Evolutionary conservation across 2,329 filamentous ascomycete species (phyloP).

Genomic region (Hypoxylon sp.): DNA sequence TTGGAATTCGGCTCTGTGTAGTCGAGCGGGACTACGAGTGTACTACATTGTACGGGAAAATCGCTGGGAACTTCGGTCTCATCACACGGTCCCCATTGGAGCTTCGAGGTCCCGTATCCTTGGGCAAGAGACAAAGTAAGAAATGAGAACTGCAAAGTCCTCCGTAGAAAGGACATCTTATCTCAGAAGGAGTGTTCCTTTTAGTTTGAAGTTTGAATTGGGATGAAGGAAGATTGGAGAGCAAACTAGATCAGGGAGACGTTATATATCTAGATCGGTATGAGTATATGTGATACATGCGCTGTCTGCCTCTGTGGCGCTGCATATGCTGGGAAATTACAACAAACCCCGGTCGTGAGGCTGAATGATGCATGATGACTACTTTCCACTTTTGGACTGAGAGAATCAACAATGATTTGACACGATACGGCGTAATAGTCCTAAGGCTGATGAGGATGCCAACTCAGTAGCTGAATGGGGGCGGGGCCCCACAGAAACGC

Average conservation of each 20-base stretch:
- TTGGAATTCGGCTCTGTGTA: slow-evolving; percentile 53
- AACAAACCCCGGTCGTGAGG: slow-evolving; percentile 16
- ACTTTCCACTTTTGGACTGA: background rate
- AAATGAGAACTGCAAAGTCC: slow-evolving; percentile 20
- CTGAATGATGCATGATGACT: slow-evolving; percentile 6
- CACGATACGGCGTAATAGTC: slow-evolving; percentile 27
- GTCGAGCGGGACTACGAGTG: slow-evolving; percentile 58
- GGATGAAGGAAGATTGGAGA: slow-evolving; percentile 4
- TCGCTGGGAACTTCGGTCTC: slow-evolving; percentile 40
- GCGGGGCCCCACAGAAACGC: slow-evolving; percentile 17
- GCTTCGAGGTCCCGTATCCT: slow-evolving; percentile 14
- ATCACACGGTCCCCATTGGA: slow-evolving; percentile 48
- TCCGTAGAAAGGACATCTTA: slow-evolving; percentile 26
- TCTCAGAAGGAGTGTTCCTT: background rate
- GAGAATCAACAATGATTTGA: background rate
- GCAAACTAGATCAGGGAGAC: background rate
- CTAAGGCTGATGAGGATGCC: slow-evolving; percentile 8
- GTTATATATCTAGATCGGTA: slow-evolving; percentile 33
- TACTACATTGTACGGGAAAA: slow-evolving; percentile 55
- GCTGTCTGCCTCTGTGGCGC: background rate
- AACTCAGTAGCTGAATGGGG: background rate
- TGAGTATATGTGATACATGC: background rate
- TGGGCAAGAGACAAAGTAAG: slow-evolving; percentile 32
- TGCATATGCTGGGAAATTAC: slow-evolving; percentile 9
- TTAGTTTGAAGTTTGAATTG: background rate